These are phyloP conservation scores for Ceriops zippeliana DNA, from an alignment of 345 rosid species.

Conservation along the genomic window DNA sequence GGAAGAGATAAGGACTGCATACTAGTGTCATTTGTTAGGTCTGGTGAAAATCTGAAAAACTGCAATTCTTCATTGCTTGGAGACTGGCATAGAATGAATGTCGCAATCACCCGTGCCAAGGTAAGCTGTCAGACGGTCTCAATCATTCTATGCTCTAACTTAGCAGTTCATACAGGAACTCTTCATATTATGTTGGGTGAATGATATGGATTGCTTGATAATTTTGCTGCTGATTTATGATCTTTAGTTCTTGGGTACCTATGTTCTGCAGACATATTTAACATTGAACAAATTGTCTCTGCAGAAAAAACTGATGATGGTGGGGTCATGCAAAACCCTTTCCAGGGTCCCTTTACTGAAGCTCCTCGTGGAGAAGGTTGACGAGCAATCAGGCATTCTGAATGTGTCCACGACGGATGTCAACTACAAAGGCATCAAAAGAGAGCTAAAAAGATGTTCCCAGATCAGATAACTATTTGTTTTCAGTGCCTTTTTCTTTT, in stretches of 20 bases:
- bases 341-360: constrained; percentile 74
- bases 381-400: constrained; percentile 62
- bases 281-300: not conserved
- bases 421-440: constrained; percentile 12
- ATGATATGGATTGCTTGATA: not conserved
- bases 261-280: not conserved
- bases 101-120: constrained; percentile 92
- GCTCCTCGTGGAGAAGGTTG: constrained; percentile 72
- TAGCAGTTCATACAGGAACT: not conserved
- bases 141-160: not conserved
- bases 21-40: constrained; percentile 79
- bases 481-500: not conserved
- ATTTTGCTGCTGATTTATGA: not conserved
- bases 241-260: not conserved
- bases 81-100: constrained; percentile 97
- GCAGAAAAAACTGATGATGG: constrained; percentile 91
- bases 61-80: constrained; percentile 71
- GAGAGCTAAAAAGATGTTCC: constrained; percentile 31
- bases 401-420: constrained; percentile 40
- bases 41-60: constrained; percentile 55
- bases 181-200: not conserved
- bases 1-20: constrained; percentile 97
- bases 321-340: constrained; percentile 75
- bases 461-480: constrained; percentile 3
- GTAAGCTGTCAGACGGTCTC: constrained; percentile 25